phyloP scores from a whole-genome alignment of 202 grass and related monocot genomes.

The Schoenoplectus triqueter region DNA sequence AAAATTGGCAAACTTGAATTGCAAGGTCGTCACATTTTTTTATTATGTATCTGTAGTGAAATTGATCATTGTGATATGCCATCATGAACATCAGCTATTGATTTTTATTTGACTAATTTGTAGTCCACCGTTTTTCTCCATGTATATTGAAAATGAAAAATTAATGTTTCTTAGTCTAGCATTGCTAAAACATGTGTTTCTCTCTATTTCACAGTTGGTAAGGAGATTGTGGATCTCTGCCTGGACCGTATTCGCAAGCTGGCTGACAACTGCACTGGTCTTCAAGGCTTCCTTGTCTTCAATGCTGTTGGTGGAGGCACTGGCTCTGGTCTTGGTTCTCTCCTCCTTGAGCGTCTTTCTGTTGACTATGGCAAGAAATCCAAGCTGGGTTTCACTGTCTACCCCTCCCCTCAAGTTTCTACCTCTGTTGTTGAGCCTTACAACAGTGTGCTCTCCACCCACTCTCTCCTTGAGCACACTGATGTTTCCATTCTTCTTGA shows the following conservation, averaged over 20 bases:
- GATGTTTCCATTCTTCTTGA: conserved; percentile 72
- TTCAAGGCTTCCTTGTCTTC: conserved; percentile 88
- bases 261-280: conserved; percentile 83
- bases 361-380: conserved; percentile 92
- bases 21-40: background rate
- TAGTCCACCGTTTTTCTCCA: too few species aligned
- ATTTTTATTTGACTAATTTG: too few species aligned
- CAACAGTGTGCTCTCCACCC: conserved; percentile 89
- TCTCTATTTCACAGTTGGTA: conserved; percentile 57
- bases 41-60: background rate
- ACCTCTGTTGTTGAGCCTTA: conserved; percentile 90
- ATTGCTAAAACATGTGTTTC: background rate
- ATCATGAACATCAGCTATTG: too few species aligned
- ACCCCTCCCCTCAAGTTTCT: conserved; percentile 84
- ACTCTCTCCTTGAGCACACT: conserved; percentile 85
- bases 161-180: background rate
- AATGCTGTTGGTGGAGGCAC: conserved; percentile 84
- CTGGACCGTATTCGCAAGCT: conserved; percentile 87
- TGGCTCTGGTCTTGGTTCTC: conserved; percentile 79
- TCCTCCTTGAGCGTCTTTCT: conserved; percentile 80
- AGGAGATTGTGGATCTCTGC: conserved; percentile 90
- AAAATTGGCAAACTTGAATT: background rate
- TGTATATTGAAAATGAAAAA: background rate
- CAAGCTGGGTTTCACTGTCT: conserved; percentile 85
- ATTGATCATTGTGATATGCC: too few species aligned